phyloP scores from a whole-genome alignment of 2,329 filamentous ascomycete genomes.

The Stenocarpella maydis region DNA sequence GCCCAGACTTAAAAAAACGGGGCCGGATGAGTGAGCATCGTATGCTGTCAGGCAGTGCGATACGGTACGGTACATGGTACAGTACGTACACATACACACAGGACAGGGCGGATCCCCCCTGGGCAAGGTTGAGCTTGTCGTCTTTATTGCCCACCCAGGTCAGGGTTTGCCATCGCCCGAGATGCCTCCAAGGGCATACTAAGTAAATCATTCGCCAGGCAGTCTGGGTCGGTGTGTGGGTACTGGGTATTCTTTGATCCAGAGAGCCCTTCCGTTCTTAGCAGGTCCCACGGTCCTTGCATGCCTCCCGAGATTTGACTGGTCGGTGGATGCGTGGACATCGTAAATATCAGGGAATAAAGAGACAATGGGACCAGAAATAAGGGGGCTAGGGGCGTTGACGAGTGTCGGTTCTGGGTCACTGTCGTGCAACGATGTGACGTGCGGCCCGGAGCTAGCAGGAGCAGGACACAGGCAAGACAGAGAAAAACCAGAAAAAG shows the following conservation, averaged over 20 bases:
- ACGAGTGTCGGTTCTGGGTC: background rate
- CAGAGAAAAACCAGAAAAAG: background rate
- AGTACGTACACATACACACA: background rate
- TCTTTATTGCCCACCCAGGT: slow-evolving; percentile 19
- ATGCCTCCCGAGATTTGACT: slow-evolving; percentile 22
- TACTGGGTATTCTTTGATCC: slow-evolving; percentile 17
- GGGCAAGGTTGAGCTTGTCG: slow-evolving; percentile 22
- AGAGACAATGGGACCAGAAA: background rate
- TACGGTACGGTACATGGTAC: slow-evolving; percentile 1
- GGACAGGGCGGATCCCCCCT: slow-evolving; percentile 2
- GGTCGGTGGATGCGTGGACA: slow-evolving; percentile 27
- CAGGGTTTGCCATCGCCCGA: slow-evolving; percentile 18
- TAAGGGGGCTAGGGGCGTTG: background rate
- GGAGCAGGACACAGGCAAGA: background rate
- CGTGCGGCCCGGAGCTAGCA: background rate
- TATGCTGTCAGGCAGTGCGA: slow-evolving; percentile 17
- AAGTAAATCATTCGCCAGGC: slow-evolving; percentile 17
- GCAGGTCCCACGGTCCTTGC: slow-evolving; percentile 17
- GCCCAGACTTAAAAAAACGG: slow-evolving; percentile 26
- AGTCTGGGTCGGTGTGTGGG: slow-evolving; percentile 6
- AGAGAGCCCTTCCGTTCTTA: slow-evolving; percentile 10
- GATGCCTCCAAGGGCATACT: background rate
- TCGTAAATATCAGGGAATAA: slow-evolving; percentile 3
- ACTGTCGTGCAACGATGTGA: slow-evolving; percentile 10
- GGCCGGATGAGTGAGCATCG: slow-evolving; percentile 20